phyloP scores from a whole-genome alignment of 1,139 yeast species.

The Debaryomyces psychrophilus region DNA sequence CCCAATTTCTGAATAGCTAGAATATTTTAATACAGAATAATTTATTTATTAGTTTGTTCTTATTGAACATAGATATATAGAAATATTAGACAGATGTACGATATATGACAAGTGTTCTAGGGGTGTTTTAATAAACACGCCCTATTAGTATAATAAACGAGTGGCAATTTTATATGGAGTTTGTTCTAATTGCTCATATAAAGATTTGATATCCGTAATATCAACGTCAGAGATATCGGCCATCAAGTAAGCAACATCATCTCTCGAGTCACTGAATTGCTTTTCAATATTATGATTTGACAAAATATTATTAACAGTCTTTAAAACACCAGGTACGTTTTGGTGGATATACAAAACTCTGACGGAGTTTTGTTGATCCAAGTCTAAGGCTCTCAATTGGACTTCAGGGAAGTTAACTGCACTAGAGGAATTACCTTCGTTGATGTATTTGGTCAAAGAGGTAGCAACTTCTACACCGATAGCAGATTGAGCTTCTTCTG shows the following conservation, averaged over 20 bases:
- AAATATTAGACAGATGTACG: conserved; percentile 1
- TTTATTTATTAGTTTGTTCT: conserved; percentile 1
- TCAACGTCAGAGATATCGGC: conserved; percentile 94
- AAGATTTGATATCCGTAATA: conserved; percentile 75
- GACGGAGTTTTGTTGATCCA: conserved; percentile 85
- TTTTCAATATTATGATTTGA: conserved; percentile 96
- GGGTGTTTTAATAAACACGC: not conserved
- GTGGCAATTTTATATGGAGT: conserved; percentile 92
- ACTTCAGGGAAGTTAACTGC: conserved; percentile 99
- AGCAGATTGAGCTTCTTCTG: conserved; percentile 98
- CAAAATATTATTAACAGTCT: conserved; percentile 93
- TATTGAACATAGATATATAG: not conserved
- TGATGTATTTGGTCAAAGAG: conserved; percentile 85
- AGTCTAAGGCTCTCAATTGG: conserved; percentile 81
- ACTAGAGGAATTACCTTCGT: conserved; percentile 95
- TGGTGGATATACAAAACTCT: conserved; percentile 96
- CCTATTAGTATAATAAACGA: conserved; percentile 73
- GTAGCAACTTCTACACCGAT: conserved; percentile 95
- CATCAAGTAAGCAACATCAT: conserved; percentile 96
- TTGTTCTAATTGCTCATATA: conserved; percentile 84
- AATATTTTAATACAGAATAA: not conserved
- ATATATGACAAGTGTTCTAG: not conserved
- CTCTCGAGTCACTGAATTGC: conserved; percentile 95
- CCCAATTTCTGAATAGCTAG: not conserved
- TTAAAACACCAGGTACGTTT: conserved; percentile 98